phyloP scores from a whole-genome alignment of 768 basidiomycete species.

The Leccinum fibrillosum region DNA sequence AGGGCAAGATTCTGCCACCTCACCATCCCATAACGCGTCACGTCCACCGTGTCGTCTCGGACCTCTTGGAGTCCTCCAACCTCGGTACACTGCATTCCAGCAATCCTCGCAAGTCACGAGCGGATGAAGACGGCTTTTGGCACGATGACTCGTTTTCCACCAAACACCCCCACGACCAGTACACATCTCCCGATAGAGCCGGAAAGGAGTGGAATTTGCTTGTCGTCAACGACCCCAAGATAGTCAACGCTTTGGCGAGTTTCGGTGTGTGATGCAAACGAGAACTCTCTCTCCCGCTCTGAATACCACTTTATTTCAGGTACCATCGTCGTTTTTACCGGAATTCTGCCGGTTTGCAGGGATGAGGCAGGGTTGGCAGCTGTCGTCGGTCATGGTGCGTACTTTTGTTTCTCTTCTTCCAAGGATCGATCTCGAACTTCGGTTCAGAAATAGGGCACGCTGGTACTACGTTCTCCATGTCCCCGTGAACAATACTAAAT shows the following conservation, averaged over 20 bases:
- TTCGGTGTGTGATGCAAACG: constrained; percentile 45
- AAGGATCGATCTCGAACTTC: neutral
- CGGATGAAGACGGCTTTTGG: constrained; percentile 21
- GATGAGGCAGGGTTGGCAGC: constrained; percentile 83
- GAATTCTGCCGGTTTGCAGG: constrained; percentile 73
- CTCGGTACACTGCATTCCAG: constrained; percentile 54
- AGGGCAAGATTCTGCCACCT: constrained; percentile 55
- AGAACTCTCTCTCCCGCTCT: neutral
- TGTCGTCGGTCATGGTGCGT: constrained; percentile 76
- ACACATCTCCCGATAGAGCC: constrained; percentile 14
- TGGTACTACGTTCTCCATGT: constrained; percentile 37
- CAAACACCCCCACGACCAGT: neutral
- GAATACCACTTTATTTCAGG: constrained; percentile 36
- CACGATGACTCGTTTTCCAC: constrained; percentile 17
- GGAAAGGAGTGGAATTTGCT: constrained; percentile 61
- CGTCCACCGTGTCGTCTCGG: constrained; percentile 65
- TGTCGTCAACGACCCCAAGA: constrained; percentile 69
- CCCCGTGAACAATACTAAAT: neutral
- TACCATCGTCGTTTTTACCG: constrained; percentile 84
- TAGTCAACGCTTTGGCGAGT: constrained; percentile 75
- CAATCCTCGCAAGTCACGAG: constrained; percentile 1
- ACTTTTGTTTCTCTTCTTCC: neutral
- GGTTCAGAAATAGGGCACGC: constrained; percentile 74
- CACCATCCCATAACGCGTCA: constrained; percentile 63
- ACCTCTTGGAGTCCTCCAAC: constrained; percentile 67